Conservation (phyloP, 2,329 filamentous ascomycete genomes). For the Phialophora expanda region DNA sequence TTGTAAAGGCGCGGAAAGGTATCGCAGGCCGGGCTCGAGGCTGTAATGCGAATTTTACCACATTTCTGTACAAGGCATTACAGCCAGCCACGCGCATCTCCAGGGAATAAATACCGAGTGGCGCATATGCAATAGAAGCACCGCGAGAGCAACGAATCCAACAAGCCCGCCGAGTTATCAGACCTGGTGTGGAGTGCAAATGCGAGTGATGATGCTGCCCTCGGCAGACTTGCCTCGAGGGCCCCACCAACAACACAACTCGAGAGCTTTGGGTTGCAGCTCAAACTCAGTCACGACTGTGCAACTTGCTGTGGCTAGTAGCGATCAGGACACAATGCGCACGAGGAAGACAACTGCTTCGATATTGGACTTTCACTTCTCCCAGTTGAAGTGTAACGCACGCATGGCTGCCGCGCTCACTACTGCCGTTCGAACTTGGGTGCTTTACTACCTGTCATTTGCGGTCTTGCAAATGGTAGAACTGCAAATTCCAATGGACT, state of each 20-base stretch:
- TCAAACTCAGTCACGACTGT: not conserved
- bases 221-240: not conserved
- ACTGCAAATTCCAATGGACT: too few species aligned
- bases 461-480: too few species aligned
- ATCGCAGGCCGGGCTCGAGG: conserved; percentile 55
- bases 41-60: conserved; percentile 29
- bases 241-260: not conserved
- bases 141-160: not conserved
- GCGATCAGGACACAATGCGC: too few species aligned
- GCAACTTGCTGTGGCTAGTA: not conserved
- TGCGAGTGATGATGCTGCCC: not conserved
- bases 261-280: not conserved
- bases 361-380: too few species aligned
- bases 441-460: too few species aligned
- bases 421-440: too few species aligned
- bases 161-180: not conserved
- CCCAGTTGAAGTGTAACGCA: too few species aligned
- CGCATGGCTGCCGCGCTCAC: too few species aligned
- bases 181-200: not conserved
- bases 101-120: conserved; percentile 31
- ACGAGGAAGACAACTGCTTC: too few species aligned
- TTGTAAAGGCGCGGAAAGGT: conserved; percentile 11
- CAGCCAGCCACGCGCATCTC: conserved; percentile 38
- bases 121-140: conserved; percentile 20
- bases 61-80: conserved; percentile 32